Conservation (phyloP, 306 rosid species). For the Vigna unguiculata region DNA sequence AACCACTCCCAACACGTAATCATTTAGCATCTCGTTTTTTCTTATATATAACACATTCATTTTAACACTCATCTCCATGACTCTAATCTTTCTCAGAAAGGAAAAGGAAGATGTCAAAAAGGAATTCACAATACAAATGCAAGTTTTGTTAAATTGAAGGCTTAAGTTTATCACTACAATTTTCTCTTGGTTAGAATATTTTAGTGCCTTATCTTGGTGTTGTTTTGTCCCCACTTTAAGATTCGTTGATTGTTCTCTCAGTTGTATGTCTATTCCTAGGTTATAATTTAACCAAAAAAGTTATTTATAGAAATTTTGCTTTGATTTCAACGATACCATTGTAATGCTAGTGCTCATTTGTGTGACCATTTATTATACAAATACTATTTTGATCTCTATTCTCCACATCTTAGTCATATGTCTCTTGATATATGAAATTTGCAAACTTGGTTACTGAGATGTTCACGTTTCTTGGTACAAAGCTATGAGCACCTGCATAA, state of each 20-base stretch:
- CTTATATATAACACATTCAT: not conserved
- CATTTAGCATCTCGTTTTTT: not conserved
- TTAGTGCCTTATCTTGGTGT: not conserved
- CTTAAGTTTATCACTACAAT: not conserved
- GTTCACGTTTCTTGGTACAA: conserved; percentile 16
- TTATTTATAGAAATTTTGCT: not conserved
- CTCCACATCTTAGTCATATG: not conserved
- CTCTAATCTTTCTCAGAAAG: not conserved
- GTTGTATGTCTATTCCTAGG: not conserved
- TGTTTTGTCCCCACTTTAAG: not conserved
- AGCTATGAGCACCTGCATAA: conserved; percentile 1
- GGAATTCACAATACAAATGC: not conserved
- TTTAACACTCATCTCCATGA: not conserved
- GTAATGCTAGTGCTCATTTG: not conserved
- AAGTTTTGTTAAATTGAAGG: not conserved
- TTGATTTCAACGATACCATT: not conserved
- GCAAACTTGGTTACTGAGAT: no score
- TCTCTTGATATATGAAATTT: not conserved
- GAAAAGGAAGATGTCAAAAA: not conserved
- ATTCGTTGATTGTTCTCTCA: not conserved
- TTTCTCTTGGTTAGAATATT: not conserved
- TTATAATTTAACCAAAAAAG: not conserved
- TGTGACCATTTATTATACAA: not conserved
- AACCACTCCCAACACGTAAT: not conserved
- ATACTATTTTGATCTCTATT: not conserved